Evolutionary conservation across 2,329 filamentous ascomycete species (phyloP).

Genomic region (Phyllosticta citrichinensis): DNA sequence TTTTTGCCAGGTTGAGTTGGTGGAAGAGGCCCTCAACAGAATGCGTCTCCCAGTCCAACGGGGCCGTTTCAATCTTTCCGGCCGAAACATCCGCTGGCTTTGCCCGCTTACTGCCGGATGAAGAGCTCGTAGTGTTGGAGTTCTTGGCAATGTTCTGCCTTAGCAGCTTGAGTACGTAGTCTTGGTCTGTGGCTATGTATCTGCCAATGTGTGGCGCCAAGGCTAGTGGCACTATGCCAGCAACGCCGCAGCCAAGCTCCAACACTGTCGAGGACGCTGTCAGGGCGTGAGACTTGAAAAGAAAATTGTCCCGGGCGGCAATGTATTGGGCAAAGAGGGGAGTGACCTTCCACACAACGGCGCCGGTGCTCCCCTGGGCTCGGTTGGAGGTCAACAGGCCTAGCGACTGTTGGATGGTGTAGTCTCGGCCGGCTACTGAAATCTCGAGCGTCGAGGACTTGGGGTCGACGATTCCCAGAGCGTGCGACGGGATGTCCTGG

Average conservation of each 20-base stretch:
- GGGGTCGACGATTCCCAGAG: constrained; percentile 24
- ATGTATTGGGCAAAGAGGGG: constrained; percentile 78
- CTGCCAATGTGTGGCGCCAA: constrained; percentile 50
- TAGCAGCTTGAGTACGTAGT: constrained; percentile 71
- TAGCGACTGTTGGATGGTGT: constrained; percentile 74
- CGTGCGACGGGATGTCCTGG: constrained; percentile 59
- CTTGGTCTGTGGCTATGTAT: constrained; percentile 80
- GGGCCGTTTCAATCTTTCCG: constrained; percentile 6
- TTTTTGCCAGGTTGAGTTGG: constrained; percentile 39
- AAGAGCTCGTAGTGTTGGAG: constrained; percentile 8
- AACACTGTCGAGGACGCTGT: constrained; percentile 49
- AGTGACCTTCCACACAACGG: constrained; percentile 89
- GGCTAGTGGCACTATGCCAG: constrained; percentile 64
- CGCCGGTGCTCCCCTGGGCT: constrained; percentile 62
- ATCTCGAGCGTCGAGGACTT: constrained; percentile 28
- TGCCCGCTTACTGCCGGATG: not conserved
- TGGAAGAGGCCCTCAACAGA: constrained; percentile 37
- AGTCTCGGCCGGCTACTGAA: constrained; percentile 57
- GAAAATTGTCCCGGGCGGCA: constrained; percentile 48
- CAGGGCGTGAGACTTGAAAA: constrained; percentile 49
- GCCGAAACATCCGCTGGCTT: not conserved
- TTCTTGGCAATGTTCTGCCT: constrained; percentile 66
- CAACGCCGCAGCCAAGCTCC: constrained; percentile 83
- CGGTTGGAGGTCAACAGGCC: constrained; percentile 68
- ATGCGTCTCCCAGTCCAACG: constrained; percentile 66